Base-by-base conservation (phyloP, 106 monocot species). In the Allium sativum region DNA sequence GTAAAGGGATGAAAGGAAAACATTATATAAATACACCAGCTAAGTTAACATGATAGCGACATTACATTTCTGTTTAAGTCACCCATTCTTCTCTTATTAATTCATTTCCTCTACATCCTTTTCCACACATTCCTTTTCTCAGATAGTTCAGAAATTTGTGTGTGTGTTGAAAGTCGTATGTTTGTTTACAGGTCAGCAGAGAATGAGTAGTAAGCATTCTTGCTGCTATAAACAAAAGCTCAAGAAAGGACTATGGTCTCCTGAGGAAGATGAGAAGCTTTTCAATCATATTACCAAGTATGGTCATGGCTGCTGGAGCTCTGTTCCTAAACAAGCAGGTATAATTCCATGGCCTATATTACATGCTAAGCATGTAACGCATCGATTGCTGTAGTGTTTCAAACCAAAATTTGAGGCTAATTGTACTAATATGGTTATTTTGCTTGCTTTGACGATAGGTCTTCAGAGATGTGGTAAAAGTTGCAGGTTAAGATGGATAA, bases 381-480 rank as follows among this genome's bases (percentile, higher is more conserved):
- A 12, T 50, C 13, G 4, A 48, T 21, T 55, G 40, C 31, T 31
- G 5, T 31, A 50, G 15, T 50, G 3, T 50, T 50, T 50, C 48
- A 50, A 31, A 31, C 31, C 31, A 31, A 31, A 31, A 31, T 31
- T 31, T 31, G 31, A 31, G 31, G 31, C 31, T 31, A 31, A 31
- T 31, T 50, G 15, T 17, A 55, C 19, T 13, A 17, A 17, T 55
- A 31, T 55, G 19, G n/a, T 13, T 19, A 55, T 19, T 17, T 19
- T 55, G 11, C 15, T 50, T 50, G 8, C 11, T 12, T 45, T 50
- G 71, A 31, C 13, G 52, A 59, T 83, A 92, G 92, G 87, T 31
- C 79, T 92, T 52, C 87, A 92, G 79, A 87, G 92, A 74, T 88
- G 92, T 62, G 88, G 92, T 21, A 92, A 88, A 76, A 92, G 92